phyloP scores from a whole-genome alignment of 2,329 filamentous ascomycete species.

The Sclerotinia subarctica region DNA sequence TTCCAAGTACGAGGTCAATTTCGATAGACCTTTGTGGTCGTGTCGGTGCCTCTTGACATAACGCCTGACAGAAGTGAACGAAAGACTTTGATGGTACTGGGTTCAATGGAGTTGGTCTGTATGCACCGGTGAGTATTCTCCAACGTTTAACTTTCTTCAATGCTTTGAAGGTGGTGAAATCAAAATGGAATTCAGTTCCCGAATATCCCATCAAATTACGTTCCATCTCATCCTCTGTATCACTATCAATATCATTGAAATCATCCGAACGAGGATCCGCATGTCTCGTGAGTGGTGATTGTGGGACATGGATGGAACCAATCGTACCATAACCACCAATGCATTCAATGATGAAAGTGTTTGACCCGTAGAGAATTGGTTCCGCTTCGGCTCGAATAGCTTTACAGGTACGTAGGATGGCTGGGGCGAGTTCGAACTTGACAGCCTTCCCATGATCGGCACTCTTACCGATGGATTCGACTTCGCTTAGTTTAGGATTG shows the following conservation, averaged over 20 bases:
- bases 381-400: slow-evolving; percentile 20
- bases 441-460: not conserved
- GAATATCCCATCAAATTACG: not conserved
- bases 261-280: not conserved
- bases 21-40: slow-evolving; percentile 7
- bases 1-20: slow-evolving; percentile 10
- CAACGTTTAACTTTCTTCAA: slow-evolving; percentile 16
- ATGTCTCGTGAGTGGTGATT: slow-evolving; percentile 20
- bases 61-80: slow-evolving; percentile 20
- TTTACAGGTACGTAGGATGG: slow-evolving; percentile 15
- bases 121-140: slow-evolving; percentile 14
- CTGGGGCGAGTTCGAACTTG: slow-evolving; percentile 16
- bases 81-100: slow-evolving; percentile 15
- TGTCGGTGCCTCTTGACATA: not conserved
- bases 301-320: not conserved
- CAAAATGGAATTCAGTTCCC: slow-evolving; percentile 6
- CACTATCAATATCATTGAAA: not conserved
- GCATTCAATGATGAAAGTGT: slow-evolving; percentile 21
- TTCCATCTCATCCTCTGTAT: slow-evolving; percentile 3
- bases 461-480: not conserved
- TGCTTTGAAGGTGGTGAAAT: not conserved
- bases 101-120: not conserved
- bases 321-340: slow-evolving; percentile 17
- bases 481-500: slow-evolving; percentile 15
- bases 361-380: slow-evolving; percentile 19